These are phyloP conservation scores for Trichosporon asahii DNA, from an alignment of 1,284 basidiomycete genomes.

Conservation along the genomic window DNA sequence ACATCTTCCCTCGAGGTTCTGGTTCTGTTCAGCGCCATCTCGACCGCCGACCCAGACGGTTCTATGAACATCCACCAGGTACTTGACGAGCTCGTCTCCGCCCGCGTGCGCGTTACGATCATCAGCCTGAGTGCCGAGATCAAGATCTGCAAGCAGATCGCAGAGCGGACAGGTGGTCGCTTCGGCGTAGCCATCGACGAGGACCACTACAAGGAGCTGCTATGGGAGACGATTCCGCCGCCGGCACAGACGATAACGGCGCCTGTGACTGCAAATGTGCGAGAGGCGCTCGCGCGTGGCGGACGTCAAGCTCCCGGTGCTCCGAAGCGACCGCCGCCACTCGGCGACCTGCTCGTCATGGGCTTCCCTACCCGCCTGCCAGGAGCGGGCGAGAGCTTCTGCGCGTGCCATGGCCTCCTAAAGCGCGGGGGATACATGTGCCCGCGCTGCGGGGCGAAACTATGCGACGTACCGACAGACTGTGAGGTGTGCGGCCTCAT, in stretches of 20 bases:
- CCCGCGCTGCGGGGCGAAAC: conserved; percentile 83
- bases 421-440: conserved; percentile 90
- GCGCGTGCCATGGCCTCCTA: conserved; percentile 88
- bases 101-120: conserved; percentile 83
- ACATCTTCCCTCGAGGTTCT: conserved; percentile 94
- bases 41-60: conserved; percentile 94
- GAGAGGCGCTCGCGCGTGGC: conserved; percentile 57
- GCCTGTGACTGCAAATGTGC: conserved; percentile 36
- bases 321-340: conserved; percentile 55
- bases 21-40: conserved; percentile 88
- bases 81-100: conserved; percentile 71
- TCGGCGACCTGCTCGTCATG: conserved; percentile 96
- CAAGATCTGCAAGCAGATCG: conserved; percentile 90
- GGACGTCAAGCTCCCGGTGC: conserved; percentile 32
- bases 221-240: conserved; percentile 94
- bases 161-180: conserved; percentile 80
- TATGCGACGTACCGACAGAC: conserved; percentile 97
- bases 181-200: conserved; percentile 97
- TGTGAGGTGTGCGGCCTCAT: conserved; percentile 96
- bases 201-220: conserved; percentile 88
- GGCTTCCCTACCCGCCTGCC: conserved; percentile 93
- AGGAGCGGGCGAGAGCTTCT: conserved; percentile 75
- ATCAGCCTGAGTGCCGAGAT: conserved; percentile 93
- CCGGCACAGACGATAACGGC: conserved; percentile 66
- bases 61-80: conserved; percentile 74